Base-by-base conservation (phyloP, 306 rosid species). In the Lathyrus oleraceus region DNA sequence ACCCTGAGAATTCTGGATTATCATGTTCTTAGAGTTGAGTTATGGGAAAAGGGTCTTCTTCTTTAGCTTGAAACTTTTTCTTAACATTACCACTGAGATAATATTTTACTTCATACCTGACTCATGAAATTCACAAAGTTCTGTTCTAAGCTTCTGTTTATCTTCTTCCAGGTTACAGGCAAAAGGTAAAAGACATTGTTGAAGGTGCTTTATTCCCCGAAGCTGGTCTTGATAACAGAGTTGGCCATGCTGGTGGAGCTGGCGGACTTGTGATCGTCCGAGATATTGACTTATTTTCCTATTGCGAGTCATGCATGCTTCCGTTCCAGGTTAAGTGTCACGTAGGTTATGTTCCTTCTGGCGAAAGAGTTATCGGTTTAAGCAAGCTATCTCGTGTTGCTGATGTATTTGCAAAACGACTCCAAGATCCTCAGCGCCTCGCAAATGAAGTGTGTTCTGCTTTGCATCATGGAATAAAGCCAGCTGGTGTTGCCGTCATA, bases 251-350 rank as follows among this genome's bases (percentile, higher is more conserved):
- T 20, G 97, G 99, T 53, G 97, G 97, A 67, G 89, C 84, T 20
- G 97, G 99, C 47, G 99, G 97, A 81, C 91, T 95, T 3, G 97
- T 95, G 77, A 70, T 91, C 75, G 99, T 95, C 72, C 76, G 97
- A 69, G 99, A 95, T 78, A 77, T 95, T 32, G 90, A 95, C 79
- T 77, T 86, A 65, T 95, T 89, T 75, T 91, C 96, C 16, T 89
- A 89, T 65, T 95, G 99, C 5, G 99, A 95, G 76, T 91, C 97
- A 5, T 95, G 99, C 83, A 74, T 95, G 86, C 95, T 95, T 71
- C 99, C 97, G 5, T 91, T 95, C 78, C 95, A 87, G 83, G 90
- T 89, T 53, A 91, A 85, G 69, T 91, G 97, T 73, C 99, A 95
- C 70, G 92, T 91, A 45, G 97, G 96, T 35, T 95, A 95, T 75